A percentile compares a stretch with the other conserved stretches of the same genome.
Evolutionary conservation across 805 yeast species (phyloP).

Genomic region (Ogataea parapolymorpha): DNA sequence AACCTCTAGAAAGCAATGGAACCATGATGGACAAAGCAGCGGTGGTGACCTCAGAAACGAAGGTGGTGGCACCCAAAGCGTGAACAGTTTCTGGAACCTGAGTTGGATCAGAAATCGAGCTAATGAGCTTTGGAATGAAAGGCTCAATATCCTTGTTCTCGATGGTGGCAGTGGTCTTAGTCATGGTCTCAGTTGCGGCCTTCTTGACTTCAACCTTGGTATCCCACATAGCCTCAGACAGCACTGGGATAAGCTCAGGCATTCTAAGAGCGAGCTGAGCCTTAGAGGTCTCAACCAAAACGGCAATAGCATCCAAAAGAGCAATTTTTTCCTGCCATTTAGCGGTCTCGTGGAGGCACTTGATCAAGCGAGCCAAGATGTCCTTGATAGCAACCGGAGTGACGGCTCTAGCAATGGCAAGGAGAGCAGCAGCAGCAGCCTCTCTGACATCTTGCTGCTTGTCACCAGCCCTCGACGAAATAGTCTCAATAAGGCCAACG

Average conservation of each 20-base stretch:
- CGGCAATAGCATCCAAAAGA: constrained; percentile 77
- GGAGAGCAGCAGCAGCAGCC: constrained; percentile 72
- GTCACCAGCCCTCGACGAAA: constrained; percentile 84
- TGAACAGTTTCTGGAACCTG: constrained; percentile 99
- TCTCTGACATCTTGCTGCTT: constrained; percentile 74
- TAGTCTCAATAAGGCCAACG: constrained; percentile 68
- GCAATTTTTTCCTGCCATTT: constrained; percentile 99
- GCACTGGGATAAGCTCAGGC: constrained; percentile 98
- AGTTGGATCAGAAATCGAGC: constrained; percentile 94
- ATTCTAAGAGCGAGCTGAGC: constrained; percentile 96
- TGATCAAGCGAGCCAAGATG: constrained; percentile 75
- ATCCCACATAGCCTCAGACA: constrained; percentile 99
- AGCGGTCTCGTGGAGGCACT: constrained; percentile 64
- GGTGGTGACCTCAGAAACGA: constrained; percentile 98
- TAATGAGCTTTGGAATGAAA: constrained; percentile 96
- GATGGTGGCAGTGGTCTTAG: constrained; percentile 94
- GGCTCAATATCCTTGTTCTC: constrained; percentile 99
- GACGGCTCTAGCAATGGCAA: constrained; percentile 73
- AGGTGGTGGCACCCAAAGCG: constrained; percentile 98
- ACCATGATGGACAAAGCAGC: constrained; percentile 99
- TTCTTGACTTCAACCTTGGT: constrained; percentile 97
- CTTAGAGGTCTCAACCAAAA: constrained; percentile 91
- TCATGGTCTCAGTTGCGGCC: constrained; percentile 93
- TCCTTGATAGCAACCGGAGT: constrained; percentile 94
- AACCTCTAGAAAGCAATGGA: constrained; percentile 98